These are phyloP conservation scores for Trichosanthes cucumerina DNA, from an alignment of 306 rosid species.

Conservation along the genomic window DNA sequence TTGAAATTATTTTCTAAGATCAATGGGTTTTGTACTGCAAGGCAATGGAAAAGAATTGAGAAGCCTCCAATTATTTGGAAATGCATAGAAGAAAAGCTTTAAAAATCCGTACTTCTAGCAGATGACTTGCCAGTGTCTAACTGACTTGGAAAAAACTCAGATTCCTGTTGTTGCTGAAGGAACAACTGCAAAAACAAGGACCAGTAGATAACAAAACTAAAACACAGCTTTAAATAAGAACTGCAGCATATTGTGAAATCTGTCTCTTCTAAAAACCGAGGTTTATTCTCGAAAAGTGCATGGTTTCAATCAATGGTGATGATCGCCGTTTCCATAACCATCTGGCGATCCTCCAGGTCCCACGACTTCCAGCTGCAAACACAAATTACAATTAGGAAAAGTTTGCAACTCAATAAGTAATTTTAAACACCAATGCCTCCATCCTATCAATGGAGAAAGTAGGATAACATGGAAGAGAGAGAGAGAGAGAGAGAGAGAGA, in stretches of 20 bases:
- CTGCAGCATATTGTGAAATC: not conserved
- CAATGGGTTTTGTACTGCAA: not conserved
- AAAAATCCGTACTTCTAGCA: not conserved
- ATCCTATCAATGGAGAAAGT: not conserved
- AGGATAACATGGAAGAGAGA: not conserved
- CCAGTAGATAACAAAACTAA: not conserved
- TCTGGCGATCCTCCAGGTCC: slow-evolving; percentile 39
- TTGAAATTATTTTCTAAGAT: not conserved
- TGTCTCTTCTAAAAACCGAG: slow-evolving; percentile 4
- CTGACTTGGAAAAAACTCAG: not conserved
- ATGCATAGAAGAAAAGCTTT: slow-evolving; percentile 2
- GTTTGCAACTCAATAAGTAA: not conserved
- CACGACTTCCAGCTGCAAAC: slow-evolving; percentile 30
- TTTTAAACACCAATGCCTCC: not conserved
- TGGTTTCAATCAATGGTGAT: slow-evolving; percentile 21
- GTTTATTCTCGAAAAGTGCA: not conserved
- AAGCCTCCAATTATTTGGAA: slow-evolving; percentile 9
- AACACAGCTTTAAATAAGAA: slow-evolving; percentile 1
- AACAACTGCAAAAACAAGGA: slow-evolving; percentile 11
- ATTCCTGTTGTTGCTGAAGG: slow-evolving; percentile 4
- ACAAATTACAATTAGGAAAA: slow-evolving; percentile 4
- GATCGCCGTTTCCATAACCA: slow-evolving; percentile 25
- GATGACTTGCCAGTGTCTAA: not conserved
- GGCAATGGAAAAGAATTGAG: slow-evolving; percentile 2
- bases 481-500: not conserved